These are phyloP conservation scores for Saccharum officinarum DNA, from an alignment of 176 grass and related monocot genomes.

Conservation along the genomic window DNA sequence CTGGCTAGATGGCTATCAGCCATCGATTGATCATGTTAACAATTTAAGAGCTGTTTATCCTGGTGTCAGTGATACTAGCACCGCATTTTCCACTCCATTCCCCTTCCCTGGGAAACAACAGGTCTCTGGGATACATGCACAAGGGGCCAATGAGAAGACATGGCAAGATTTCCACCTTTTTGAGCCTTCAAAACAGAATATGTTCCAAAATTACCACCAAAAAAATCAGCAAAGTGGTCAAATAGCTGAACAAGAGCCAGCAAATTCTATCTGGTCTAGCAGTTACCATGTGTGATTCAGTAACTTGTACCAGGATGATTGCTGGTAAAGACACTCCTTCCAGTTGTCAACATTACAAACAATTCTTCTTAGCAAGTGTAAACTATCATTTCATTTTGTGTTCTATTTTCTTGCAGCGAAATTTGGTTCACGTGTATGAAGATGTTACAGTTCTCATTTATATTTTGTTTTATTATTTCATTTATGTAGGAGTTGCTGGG, in stretches of 20 bases:
- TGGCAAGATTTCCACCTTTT: conserved; percentile 94
- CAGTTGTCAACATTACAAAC: not conserved
- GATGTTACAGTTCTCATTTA: conserved; percentile 2
- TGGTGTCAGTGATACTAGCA: conserved; percentile 31
- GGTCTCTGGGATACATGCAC: conserved; percentile 34
- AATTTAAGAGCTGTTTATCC: conserved; percentile 41
- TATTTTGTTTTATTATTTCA: conserved; percentile 26
- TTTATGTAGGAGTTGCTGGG: conserved; percentile 44
- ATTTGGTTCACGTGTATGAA: not conserved
- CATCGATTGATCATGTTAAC: conserved; percentile 39
- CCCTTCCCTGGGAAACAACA: conserved; percentile 60
- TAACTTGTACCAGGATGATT: conserved; percentile 52
- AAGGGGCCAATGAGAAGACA: conserved; percentile 40
- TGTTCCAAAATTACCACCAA: conserved; percentile 46
- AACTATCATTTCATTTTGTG: not conserved
- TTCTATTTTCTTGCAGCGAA: conserved; percentile 8
- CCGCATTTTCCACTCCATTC: conserved; percentile 54
- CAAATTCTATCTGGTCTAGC: conserved; percentile 64
- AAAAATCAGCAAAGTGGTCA: conserved; percentile 47
- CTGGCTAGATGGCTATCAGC: conserved; percentile 65
- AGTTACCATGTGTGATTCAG: conserved; percentile 74
- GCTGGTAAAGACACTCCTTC: conserved; percentile 43
- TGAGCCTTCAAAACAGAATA: conserved; percentile 61
- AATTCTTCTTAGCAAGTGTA: not conserved
- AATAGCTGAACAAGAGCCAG: conserved; percentile 52